Conservation (phyloP, 805 yeast genomes). For the Saturnispora dispora region DNA sequence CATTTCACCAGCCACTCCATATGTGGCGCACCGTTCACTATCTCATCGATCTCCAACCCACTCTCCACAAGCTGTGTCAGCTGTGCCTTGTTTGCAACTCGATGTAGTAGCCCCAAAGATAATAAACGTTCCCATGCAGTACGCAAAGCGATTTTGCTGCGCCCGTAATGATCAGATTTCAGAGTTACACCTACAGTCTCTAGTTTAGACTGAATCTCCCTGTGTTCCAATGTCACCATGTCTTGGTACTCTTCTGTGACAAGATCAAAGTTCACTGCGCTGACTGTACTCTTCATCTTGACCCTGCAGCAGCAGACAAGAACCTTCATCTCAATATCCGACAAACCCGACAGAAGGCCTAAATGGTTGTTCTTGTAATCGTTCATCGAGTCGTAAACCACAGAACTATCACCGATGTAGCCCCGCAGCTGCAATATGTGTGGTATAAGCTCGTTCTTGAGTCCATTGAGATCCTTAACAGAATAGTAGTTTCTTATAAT, state of each 20-base stretch:
- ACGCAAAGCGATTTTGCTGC: conserved; percentile 9
- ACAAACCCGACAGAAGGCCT: conserved; percentile 32
- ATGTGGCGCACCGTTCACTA: conserved; percentile 1
- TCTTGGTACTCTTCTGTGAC: conserved; percentile 67
- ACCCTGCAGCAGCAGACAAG: conserved; percentile 71
- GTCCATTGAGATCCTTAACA: conserved; percentile 44
- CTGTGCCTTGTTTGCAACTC: conserved; percentile 1
- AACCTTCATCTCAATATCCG: conserved; percentile 64
- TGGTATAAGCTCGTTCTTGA: conserved; percentile 36
- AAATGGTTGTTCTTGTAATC: conserved; percentile 13
- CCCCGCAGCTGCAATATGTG: conserved; percentile 23
- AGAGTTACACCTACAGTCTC: conserved; percentile 13
- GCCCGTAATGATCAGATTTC: conserved; percentile 2
- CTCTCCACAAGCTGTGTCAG: conserved; percentile 4
- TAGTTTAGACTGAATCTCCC: conserved; percentile 20
- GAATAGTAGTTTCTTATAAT: conserved; percentile 47
- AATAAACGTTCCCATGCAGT: conserved; percentile 16
- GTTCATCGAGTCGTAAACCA: background rate
- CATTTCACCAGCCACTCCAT: conserved; percentile 4
- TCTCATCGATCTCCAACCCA: conserved; percentile 10
- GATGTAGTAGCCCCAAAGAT: conserved; percentile 8
- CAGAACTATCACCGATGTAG: conserved; percentile 1
- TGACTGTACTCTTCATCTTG: conserved; percentile 46
- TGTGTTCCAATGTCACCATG: conserved; percentile 39
- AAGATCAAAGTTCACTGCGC: conserved; percentile 63